phyloP scores from a whole-genome alignment of 768 basidiomycete genomes.

The Phanerochaete carnosa region DNA sequence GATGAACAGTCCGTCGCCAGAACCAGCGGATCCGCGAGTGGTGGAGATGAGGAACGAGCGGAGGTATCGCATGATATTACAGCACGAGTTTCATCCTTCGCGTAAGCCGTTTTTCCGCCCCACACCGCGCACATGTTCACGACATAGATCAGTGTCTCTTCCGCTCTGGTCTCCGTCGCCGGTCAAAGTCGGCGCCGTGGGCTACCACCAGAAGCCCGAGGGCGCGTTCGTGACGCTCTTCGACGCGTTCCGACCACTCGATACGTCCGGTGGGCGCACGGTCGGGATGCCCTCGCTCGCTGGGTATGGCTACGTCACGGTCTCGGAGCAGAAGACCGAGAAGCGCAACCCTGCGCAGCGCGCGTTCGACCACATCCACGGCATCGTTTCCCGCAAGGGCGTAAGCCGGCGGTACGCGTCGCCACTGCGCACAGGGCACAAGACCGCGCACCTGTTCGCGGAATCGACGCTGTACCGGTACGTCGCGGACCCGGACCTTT shows the following conservation, averaged over 20 bases:
- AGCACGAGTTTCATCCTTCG: conserved; percentile 67
- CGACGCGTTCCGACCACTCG: conserved; percentile 58
- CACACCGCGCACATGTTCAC: neutral
- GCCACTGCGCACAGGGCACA: conserved; percentile 61
- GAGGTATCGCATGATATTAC: conserved; percentile 62
- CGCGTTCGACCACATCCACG: conserved; percentile 53
- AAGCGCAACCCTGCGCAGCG: conserved; percentile 58
- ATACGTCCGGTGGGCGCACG: conserved; percentile 40
- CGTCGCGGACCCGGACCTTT: conserved; percentile 45
- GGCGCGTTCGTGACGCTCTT: conserved; percentile 72
- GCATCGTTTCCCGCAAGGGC: conserved; percentile 33
- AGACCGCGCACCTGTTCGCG: conserved; percentile 61
- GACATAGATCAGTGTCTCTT: conserved; percentile 24
- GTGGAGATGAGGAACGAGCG: conserved; percentile 54
- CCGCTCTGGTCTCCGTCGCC: conserved; percentile 70
- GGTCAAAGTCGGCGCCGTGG: conserved; percentile 68
- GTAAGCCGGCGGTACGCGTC: conserved; percentile 54
- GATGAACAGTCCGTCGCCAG: conserved; percentile 36
- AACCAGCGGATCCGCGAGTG: conserved; percentile 34
- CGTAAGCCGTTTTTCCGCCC: conserved; percentile 36
- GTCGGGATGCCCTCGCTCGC: conserved; percentile 53
- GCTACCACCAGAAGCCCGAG: conserved; percentile 65
- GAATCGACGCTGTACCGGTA: conserved; percentile 71
- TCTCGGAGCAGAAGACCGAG: conserved; percentile 41
- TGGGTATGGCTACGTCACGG: conserved; percentile 58